phyloP scores from a whole-genome alignment of 805 yeast species.

The Suhomyces sp. region DNA sequence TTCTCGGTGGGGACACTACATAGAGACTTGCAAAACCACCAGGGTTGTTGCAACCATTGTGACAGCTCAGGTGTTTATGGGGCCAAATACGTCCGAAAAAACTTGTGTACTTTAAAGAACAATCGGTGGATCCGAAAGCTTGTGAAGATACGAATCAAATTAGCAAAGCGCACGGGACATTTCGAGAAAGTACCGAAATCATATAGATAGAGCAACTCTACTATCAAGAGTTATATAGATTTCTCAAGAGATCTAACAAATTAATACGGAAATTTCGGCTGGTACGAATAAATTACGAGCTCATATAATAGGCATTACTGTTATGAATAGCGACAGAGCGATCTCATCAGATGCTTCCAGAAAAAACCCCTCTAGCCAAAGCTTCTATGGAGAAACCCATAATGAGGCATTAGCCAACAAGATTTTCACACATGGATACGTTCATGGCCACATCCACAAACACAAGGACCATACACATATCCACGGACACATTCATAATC shows the following conservation, averaged over 20 bases:
- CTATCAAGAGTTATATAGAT: too few species aligned
- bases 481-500: constrained; percentile 66
- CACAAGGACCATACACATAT: constrained; percentile 60
- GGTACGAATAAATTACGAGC: not conserved
- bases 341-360: not conserved
- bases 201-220: not conserved
- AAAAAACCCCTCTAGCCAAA: too few species aligned
- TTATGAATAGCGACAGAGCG: not conserved
- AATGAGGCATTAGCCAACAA: constrained; percentile 6
- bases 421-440: constrained; percentile 47
- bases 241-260: too few species aligned
- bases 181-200: not conserved
- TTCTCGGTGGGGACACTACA: not conserved
- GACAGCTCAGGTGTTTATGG: not conserved
- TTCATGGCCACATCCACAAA: constrained; percentile 67
- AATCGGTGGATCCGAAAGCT: not conserved
- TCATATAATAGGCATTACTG: not conserved
- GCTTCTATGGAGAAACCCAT: not conserved
- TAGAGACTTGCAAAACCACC: constrained; percentile 11
- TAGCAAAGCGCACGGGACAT: not conserved
- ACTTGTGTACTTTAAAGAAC: not conserved
- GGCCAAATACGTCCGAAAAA: not conserved
- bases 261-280: not conserved
- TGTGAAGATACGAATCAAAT: not conserved
- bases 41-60: constrained; percentile 15